Percentiles rank a stretch among this genome's conserved stretches.
Evolutionary conservation across 345 rosid genomes (phyloP).

Genomic region (Eucalyptus curtisii): DNA sequence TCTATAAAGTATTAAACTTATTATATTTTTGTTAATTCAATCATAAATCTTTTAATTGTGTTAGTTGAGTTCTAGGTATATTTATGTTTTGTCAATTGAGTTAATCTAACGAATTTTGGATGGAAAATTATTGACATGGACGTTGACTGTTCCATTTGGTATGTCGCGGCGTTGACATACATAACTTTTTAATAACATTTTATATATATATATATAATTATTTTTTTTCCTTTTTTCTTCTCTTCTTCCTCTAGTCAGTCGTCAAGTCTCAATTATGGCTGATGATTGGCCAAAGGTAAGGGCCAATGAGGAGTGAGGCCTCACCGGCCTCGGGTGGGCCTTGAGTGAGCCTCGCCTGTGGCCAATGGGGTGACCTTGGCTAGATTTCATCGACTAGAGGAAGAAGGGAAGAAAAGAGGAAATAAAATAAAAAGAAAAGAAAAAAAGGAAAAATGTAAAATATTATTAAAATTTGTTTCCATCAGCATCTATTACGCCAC

Average conservation of each 20-base stretch:
- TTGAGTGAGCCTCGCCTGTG: not conserved
- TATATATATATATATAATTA: too few relatives aligned
- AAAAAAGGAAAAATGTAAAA: not conserved
- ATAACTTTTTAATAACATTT: too few relatives aligned
- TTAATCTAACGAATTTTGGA: too few relatives aligned
- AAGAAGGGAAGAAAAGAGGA: too few relatives aligned
- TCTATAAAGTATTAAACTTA: not conserved
- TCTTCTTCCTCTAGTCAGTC: rapidly evolving
- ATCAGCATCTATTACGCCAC: too few relatives aligned
- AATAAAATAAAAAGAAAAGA: rapidly evolving
- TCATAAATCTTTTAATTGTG: too few relatives aligned
- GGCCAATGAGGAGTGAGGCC: rapidly evolving
- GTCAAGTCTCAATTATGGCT: not conserved
- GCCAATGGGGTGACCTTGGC: too few relatives aligned
- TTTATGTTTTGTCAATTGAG: rapidly evolving
- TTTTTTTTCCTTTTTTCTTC: too few relatives aligned
- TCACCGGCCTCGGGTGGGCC: not conserved
- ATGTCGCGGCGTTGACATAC: rapidly evolving
- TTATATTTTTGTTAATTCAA: rapidly evolving
- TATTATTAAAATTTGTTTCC: not conserved
- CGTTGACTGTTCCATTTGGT: rapidly evolving
- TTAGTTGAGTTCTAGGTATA: rapidly evolving
- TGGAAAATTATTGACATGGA: too few relatives aligned
- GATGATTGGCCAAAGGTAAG: not conserved
- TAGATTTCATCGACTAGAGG: too few relatives aligned